phyloP scores from a whole-genome alignment of 2,329 filamentous ascomycete genomes.

The Arthroderma sp. region DNA sequence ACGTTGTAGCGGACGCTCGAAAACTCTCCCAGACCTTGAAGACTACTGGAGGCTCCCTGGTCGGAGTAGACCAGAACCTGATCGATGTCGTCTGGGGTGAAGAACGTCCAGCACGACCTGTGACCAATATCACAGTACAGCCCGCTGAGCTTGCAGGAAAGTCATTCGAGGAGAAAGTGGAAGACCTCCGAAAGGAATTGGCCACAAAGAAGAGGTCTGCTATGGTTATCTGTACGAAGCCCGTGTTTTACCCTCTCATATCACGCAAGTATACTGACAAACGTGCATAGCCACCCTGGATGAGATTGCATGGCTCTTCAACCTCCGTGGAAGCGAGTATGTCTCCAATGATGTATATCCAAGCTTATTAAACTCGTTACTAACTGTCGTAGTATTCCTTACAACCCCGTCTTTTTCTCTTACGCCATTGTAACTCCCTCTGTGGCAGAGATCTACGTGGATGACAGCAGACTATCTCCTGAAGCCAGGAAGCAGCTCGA shows the following conservation, averaged over 20 bases:
- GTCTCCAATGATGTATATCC: slow-evolving; percentile 14
- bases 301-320: slow-evolving; percentile 98
- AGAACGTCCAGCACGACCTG: slow-evolving; percentile 60
- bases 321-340: slow-evolving; percentile 76
- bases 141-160: slow-evolving; percentile 67
- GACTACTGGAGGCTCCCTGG: slow-evolving; percentile 64
- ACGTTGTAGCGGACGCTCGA: slow-evolving; percentile 44
- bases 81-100: slow-evolving; percentile 82
- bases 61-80: slow-evolving; percentile 67
- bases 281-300: slow-evolving; percentile 60
- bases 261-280: background rate
- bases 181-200: slow-evolving; percentile 78
- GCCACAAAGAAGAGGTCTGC: slow-evolving; percentile 79
- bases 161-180: slow-evolving; percentile 67
- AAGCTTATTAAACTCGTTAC: background rate
- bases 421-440: slow-evolving; percentile 77
- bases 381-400: slow-evolving; percentile 54
- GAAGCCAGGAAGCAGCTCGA: slow-evolving; percentile 59
- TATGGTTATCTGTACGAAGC: slow-evolving; percentile 58
- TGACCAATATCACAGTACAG: slow-evolving; percentile 62
- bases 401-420: slow-evolving; percentile 97
- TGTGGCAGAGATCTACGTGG: slow-evolving; percentile 69
- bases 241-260: background rate
- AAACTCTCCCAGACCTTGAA: slow-evolving; percentile 81
- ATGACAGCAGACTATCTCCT: slow-evolving; percentile 61